phyloP scores from a whole-genome alignment of 257 asterid genomes.

The Lithospermum erythrorhizon region DNA sequence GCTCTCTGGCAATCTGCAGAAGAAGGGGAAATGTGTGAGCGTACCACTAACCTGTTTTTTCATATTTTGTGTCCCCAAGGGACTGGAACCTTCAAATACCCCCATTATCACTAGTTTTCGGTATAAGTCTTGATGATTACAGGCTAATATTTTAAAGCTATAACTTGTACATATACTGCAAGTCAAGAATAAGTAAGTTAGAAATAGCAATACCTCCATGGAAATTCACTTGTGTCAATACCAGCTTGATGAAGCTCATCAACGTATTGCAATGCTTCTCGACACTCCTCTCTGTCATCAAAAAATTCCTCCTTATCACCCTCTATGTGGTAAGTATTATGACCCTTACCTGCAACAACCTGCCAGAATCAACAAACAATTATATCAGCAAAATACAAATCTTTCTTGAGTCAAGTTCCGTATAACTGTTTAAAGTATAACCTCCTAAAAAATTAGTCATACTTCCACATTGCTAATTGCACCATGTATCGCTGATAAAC shows the following conservation, averaged over 20 bases:
- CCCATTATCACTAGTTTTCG: background rate
- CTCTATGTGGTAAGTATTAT: conserved; percentile 65
- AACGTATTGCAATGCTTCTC: conserved; percentile 92
- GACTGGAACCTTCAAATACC: background rate
- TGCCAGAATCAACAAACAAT: conserved; percentile 12
- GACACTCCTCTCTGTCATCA: conserved; percentile 93
- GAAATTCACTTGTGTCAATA: conserved; percentile 93
- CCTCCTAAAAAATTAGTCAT: background rate
- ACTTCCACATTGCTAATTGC: background rate
- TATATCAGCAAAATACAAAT: conserved; percentile 3
- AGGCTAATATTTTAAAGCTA: too few relatives aligned
- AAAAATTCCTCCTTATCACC: conserved; percentile 84
- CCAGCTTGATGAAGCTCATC: conserved; percentile 99
- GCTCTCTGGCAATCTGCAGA: conserved; percentile 83
- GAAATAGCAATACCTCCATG: conserved; percentile 58
- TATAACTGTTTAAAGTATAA: background rate
- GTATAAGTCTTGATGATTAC: background rate
- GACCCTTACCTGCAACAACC: conserved; percentile 99
- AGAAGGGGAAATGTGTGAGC: conserved; percentile 1
- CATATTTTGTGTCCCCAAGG: background rate
- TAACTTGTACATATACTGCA: too few relatives aligned
- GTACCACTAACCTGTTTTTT: too few relatives aligned
- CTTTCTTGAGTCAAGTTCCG: background rate
- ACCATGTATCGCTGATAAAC: background rate
- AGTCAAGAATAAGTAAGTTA: background rate